These are phyloP conservation scores for Phytophthora chlamydospora DNA, from an alignment of 352 stramenopile genomes.

Conservation along the genomic window DNA sequence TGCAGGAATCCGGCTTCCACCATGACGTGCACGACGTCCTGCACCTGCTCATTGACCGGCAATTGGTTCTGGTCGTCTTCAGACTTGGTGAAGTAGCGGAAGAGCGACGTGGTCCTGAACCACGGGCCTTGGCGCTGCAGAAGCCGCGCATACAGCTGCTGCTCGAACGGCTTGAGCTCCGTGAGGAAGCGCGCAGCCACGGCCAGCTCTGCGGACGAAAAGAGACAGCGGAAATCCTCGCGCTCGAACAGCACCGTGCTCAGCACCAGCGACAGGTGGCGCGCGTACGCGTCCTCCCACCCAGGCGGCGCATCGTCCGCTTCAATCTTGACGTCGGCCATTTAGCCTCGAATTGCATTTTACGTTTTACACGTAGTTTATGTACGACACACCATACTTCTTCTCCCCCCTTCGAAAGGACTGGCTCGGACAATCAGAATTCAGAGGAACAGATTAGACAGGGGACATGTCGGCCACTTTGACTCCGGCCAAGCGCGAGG, in stretches of 20 bases:
- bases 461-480: conserved; percentile 19
- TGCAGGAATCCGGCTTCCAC: conserved; percentile 46
- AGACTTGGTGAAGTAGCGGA: conserved; percentile 53
- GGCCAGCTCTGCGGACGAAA: conserved; percentile 48
- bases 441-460: conserved; percentile 10
- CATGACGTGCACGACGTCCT: conserved; percentile 50
- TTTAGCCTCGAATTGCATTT: too few relatives aligned
- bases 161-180: conserved; percentile 48
- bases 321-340: conserved; percentile 3
- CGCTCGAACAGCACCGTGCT: conserved; percentile 48
- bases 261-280: conserved; percentile 68
- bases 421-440: conserved; percentile 19
- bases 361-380: too few relatives aligned
- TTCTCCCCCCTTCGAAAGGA: conserved; percentile 13
- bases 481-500: conserved; percentile 10
- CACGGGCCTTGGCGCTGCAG: conserved; percentile 81
- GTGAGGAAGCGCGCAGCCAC: conserved; percentile 56
- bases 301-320: not conserved
- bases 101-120: conserved; percentile 70
- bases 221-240: conserved; percentile 53
- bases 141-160: conserved; percentile 78
- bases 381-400: not conserved
- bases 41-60: conserved; percentile 39
- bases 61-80: conserved; percentile 17
- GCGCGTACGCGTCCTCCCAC: conserved; percentile 67